Base-by-base conservation (phyloP, 495 filamentous ascomycete genomes). In the Xylaria intraflava region DNA sequence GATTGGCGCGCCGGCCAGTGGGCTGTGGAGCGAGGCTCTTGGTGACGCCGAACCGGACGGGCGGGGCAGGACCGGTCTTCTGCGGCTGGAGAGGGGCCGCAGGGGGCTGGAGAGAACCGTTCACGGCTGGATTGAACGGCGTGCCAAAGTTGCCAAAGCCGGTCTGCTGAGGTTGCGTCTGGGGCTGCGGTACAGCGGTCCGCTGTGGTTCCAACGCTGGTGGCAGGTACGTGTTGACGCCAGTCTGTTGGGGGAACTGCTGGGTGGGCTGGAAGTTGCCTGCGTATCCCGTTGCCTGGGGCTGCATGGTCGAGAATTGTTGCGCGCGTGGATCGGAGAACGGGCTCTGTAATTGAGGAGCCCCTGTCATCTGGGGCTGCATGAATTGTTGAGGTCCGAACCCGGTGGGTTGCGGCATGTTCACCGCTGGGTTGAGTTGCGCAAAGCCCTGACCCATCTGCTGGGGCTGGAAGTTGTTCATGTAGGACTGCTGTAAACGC, bases 11-110 rank as follows among this genome's bases (percentile, higher is more conserved):
- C 57, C 85, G 69, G 60, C 93, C 94, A 23, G 93, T 98, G 20
- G 90, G 80, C 74, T 98, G 93, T 27, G 91, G 87, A 54, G 81
- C 79, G 61, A 97, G 71, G 65, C 88, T 91, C 68, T 89, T 89
- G 57, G 78, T 73, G 41, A 95, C 85, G 20, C 93, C 93, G 62
- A 98, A 98, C 56, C 90, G 77, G 17, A 98, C 81, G 16, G 90
- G 83, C 27, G 93, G 93, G 29, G 93, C 72, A n/a, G 93, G 94
- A 0, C 93, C 93, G 2, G 93, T 98, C 76, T 90, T 86, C 69
- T 98, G 93, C 29, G 93, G 84, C 43, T 83, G 68, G 51, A 98
- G 72, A 72, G 83, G 61, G 42, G 63, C 56, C 1, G 49, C 12
- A 6, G 73, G 73, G 16, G 72, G 69, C n/a, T 76, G 68, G 0